Conservation (phyloP, 257 asterid genomes). For the Nicotiana undulata region DNA sequence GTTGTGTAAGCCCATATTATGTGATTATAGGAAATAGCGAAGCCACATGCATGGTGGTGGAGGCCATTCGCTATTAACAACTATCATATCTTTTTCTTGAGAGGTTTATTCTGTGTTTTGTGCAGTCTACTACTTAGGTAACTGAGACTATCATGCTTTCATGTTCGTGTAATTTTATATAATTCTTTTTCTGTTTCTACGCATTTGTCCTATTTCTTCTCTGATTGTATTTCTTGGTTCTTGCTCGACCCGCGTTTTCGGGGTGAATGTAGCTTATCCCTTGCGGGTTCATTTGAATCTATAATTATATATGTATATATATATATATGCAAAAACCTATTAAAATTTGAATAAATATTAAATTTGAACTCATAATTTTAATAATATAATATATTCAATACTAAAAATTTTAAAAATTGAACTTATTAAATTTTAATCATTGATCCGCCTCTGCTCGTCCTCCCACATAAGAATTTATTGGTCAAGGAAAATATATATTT, state of each 20-base stretch:
- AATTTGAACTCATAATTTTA: too few relatives aligned
- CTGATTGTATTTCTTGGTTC: neutral
- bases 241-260: neutral
- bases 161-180: slow-evolving; percentile 23
- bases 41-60: slow-evolving; percentile 65
- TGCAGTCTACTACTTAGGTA: slow-evolving; percentile 26
- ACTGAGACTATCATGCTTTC: slow-evolving; percentile 31
- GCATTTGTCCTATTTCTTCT: neutral
- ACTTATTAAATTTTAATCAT: too few relatives aligned
- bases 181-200: neutral
- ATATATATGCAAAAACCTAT: too few relatives aligned
- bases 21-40: slow-evolving; percentile 11
- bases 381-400: too few relatives aligned
- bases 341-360: too few relatives aligned
- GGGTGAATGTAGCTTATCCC: too few relatives aligned
- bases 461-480: too few relatives aligned
- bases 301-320: too few relatives aligned
- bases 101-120: slow-evolving; percentile 34
- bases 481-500: neutral
- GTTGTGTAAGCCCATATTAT: neutral
- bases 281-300: too few relatives aligned
- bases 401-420: too few relatives aligned
- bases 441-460: too few relatives aligned
- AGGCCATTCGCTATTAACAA: slow-evolving; percentile 28
- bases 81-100: slow-evolving; percentile 27